Evolutionary conservation across 345 rosid genomes (phyloP), one percentile per base, ranked within the genome.

Genomic region (Jatropha curcas): DNA sequence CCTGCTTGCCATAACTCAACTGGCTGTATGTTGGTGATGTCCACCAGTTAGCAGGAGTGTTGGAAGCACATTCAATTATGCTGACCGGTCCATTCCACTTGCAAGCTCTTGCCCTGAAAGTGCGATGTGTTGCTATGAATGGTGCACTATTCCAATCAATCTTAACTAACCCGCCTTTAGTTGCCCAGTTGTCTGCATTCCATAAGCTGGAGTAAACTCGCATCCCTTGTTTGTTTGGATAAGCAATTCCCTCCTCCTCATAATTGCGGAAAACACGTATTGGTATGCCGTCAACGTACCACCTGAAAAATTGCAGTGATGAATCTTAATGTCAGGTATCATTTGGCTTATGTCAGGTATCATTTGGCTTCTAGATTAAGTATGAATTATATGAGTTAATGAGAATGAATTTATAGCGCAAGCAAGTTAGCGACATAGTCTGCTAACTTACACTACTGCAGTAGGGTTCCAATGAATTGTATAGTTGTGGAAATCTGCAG

Each of bases 131-230:
- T 59, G 89, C 90, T 25, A 67, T 72, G 74, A 92, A 89, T 6
- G 94, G 93, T 67, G 89, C 82, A 3, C 7, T 68, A 6, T 67
- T 83, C 91, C 92, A 88, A 77, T 90, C 84, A 19, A 81, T 89
- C 78, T 90, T 90, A 65, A 59, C 84, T 7, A 76, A 83, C 13
- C 98, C 94, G 39, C 94, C 96, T 84, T 85, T 80, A 16, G 94
- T 93, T 11, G 94, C 92, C 91, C 92, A 86, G 69, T 83, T 70
- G 67, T 89, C 97, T 17, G 90, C 98, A 77, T 84, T 82, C 93
- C 96, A 90, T 78, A 93, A 58, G 81, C 89, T 89, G 20, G 91
- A 39, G 73, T 86, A 81, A 52, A 82, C 85, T 71, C 84, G 77
- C 97, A 88, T 90, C 34, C 89, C 96, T 67, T 93, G 91, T 75